Percentiles rank a stretch among this genome's conserved stretches.
Conservation (phyloP, 2,329 filamentous ascomycete species). For the Helicocarpus griseus region DNA sequence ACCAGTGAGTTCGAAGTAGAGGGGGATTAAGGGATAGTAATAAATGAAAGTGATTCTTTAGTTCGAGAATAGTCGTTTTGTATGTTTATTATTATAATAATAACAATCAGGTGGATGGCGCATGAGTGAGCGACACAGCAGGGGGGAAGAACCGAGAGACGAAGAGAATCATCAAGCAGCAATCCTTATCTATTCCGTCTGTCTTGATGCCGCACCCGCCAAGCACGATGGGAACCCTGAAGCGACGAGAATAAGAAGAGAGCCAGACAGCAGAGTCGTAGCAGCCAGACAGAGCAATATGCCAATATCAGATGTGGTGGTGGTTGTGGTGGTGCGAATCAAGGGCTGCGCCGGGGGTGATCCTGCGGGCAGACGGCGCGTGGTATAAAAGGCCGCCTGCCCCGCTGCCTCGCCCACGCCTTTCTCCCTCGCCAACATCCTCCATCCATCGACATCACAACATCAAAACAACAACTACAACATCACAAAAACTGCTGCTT, state of each 20-base stretch:
- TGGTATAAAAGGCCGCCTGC: neutral
- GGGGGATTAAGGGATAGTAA: neutral
- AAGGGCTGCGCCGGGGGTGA: neutral
- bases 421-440: neutral
- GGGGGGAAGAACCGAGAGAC: too few relatives aligned
- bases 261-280: neutral
- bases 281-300: too few relatives aligned
- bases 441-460: neutral
- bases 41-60: neutral
- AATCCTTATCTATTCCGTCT: too few relatives aligned
- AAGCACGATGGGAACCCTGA: neutral
- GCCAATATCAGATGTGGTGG: too few relatives aligned
- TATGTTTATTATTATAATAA: too few relatives aligned
- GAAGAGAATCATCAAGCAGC: too few relatives aligned
- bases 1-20: neutral
- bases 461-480: conserved; percentile 3
- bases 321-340: neutral
- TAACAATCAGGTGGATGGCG: neutral
- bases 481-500: neutral
- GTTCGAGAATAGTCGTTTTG: too few relatives aligned
- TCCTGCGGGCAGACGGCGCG: neutral
- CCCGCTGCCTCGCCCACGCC: conserved; percentile 3
- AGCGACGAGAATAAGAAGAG: neutral
- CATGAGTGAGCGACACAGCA: too few relatives aligned
- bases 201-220: neutral